Conservation (phyloP, 345 rosid genomes). For the Pelargonium nanum region DNA sequence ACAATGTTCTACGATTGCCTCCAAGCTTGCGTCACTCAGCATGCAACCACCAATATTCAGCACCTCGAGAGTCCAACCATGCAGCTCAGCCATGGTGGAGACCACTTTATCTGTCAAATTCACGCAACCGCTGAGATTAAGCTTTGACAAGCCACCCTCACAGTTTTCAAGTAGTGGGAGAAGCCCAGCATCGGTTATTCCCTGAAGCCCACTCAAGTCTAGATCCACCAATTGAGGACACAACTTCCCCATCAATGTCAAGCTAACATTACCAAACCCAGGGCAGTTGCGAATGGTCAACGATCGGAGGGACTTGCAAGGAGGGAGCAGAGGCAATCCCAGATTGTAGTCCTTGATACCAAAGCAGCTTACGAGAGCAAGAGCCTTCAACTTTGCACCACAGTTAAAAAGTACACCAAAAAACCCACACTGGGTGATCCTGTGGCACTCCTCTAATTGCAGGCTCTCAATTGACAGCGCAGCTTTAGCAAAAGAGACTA, state of each 20-base stretch:
- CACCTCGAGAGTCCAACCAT: conserved; percentile 63
- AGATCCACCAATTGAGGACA: conserved; percentile 65
- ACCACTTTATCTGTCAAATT: conserved; percentile 56
- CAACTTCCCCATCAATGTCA: conserved; percentile 56
- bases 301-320: conserved; percentile 47
- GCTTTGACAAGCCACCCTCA: conserved; percentile 61
- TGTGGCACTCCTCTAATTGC: conserved; percentile 89
- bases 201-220: conserved; percentile 59
- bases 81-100: conserved; percentile 43
- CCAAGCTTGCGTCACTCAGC: conserved; percentile 55
- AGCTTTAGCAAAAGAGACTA: conserved; percentile 59
- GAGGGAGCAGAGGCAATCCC: conserved; percentile 26
- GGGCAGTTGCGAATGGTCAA: conserved; percentile 67
- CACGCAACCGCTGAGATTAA: conserved; percentile 62
- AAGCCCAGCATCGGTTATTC: conserved; percentile 61
- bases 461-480: conserved; percentile 62
- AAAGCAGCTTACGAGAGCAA: conserved; percentile 58
- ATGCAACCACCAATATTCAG: conserved; percentile 68
- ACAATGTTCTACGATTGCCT: conserved; percentile 60
- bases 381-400: conserved; percentile 55
- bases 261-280: conserved; percentile 65
- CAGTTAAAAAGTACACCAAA: conserved; percentile 67
- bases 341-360: conserved; percentile 51
- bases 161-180: conserved; percentile 47
- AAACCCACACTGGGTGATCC: conserved; percentile 77